Percentiles rank a stretch among this genome's conserved stretches.
phyloP scores from a whole-genome alignment of 225 moss, liverwort and hornwort genomes.

The Marchantia polymorpha region DNA sequence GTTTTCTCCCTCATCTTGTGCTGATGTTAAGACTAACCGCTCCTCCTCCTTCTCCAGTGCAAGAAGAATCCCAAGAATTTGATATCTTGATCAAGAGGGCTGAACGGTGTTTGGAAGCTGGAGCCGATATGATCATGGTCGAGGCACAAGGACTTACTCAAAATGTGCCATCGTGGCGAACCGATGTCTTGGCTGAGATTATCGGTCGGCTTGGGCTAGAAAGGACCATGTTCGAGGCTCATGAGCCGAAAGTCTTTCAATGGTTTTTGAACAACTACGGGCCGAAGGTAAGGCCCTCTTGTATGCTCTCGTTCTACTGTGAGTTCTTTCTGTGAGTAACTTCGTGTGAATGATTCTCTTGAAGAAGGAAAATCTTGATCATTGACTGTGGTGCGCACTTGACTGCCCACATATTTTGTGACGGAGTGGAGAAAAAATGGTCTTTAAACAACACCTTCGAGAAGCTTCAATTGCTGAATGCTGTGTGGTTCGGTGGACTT shows the following conservation, averaged over 20 bases:
- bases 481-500: too few relatives aligned
- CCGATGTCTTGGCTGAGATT: slow-evolving; percentile 57
- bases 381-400: too few relatives aligned
- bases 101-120: slow-evolving; percentile 66
- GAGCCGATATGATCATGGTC: slow-evolving; percentile 71
- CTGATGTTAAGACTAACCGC: too few relatives aligned
- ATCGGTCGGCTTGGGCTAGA: slow-evolving; percentile 62
- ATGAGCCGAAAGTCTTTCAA: slow-evolving; percentile 48
- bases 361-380: too few relatives aligned
- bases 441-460: too few relatives aligned
- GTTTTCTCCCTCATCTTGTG: too few relatives aligned
- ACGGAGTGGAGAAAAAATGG: too few relatives aligned
- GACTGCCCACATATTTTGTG: too few relatives aligned
- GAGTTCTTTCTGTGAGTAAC: too few relatives aligned
- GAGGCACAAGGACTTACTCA: slow-evolving; percentile 52
- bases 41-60: background rate
- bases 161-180: slow-evolving; percentile 49
- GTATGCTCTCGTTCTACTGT: background rate
- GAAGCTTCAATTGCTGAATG: too few relatives aligned
- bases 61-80: slow-evolving; percentile 46
- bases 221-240: slow-evolving; percentile 70
- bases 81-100: slow-evolving; percentile 60
- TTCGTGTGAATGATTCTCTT: too few relatives aligned
- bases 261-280: slow-evolving; percentile 66
- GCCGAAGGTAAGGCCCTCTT: slow-evolving; percentile 39